Evolutionary conservation across 2,329 filamentous ascomycete species (phyloP).

Genomic region (Xylaria sp.): DNA sequence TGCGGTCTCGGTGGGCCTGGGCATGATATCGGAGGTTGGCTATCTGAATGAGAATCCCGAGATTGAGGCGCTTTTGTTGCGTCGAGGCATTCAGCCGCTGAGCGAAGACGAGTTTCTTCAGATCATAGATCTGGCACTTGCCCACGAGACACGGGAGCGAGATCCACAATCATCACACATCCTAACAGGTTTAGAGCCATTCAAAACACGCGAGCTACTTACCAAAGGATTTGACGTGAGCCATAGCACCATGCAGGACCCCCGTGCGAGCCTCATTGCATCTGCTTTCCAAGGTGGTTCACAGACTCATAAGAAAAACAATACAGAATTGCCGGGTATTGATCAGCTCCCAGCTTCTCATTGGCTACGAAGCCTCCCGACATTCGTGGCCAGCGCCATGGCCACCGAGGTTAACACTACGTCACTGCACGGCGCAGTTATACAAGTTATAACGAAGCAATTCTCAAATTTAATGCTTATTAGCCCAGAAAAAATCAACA

Average conservation of each 20-base stretch:
- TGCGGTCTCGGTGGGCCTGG: conserved; percentile 40
- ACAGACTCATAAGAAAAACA: no score
- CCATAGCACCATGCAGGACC: background rate
- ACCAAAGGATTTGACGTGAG: conserved; percentile 35
- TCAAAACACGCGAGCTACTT: conserved; percentile 28
- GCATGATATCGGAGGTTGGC: conserved; percentile 52
- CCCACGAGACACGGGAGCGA: no score
- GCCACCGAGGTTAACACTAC: background rate
- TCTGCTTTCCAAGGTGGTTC: no score
- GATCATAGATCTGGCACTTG: conserved; percentile 45
- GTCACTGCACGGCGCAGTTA: conserved; percentile 26
- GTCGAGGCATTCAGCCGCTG: conserved; percentile 40
- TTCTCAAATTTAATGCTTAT: conserved; percentile 31
- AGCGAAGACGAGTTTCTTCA: conserved; percentile 42
- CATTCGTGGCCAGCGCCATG: no score
- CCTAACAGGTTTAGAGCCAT: conserved; percentile 41
- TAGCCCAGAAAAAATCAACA: conserved; percentile 11
- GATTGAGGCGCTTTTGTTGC: conserved; percentile 36
- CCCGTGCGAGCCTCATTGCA: background rate
- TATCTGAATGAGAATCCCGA: conserved; percentile 49
- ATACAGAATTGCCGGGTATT: no score
- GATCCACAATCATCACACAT: conserved; percentile 32
- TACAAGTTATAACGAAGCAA: no score
- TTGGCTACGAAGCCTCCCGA: no score
- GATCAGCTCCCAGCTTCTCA: no score